A percentile compares a stretch with the other conserved stretches of the same genome.
Conservation (phyloP, 2,329 filamentous ascomycete species). For the Cercospora zeina region DNA sequence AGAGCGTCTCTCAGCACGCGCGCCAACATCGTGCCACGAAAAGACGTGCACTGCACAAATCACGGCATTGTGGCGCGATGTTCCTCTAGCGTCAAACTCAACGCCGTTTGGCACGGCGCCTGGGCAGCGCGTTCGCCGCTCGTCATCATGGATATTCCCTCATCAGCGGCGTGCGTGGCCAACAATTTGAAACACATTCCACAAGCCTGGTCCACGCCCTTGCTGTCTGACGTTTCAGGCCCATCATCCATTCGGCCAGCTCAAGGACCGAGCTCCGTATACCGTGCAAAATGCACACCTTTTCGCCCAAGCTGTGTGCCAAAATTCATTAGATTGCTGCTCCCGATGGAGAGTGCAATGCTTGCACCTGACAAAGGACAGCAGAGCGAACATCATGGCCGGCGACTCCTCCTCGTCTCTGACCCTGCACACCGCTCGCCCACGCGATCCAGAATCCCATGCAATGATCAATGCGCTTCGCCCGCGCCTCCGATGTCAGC, state of each 20-base stretch:
- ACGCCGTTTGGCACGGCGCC: not conserved
- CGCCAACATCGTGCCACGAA: not conserved
- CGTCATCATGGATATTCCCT: not conserved
- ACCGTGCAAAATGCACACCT: not conserved
- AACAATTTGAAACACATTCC: not conserved
- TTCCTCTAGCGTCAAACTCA: constrained; percentile 5
- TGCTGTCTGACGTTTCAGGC: constrained; percentile 4
- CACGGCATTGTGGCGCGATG: constrained; percentile 4
- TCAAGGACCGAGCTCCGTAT: constrained; percentile 8
- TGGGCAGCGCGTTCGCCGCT: not conserved
- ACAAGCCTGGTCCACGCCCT: constrained; percentile 5
- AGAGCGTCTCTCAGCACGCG: not conserved
- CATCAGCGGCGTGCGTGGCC: not conserved
- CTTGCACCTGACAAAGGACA: too few species aligned
- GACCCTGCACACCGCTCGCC: not conserved
- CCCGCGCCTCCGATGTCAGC: not conserved
- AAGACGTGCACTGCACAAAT: not conserved
- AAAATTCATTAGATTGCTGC: too few species aligned
- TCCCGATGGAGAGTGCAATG: not conserved
- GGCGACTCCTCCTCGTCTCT: not conserved
- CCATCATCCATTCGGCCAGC: not conserved
- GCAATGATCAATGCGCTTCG: not conserved
- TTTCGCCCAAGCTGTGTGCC: too few species aligned
- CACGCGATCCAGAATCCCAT: constrained; percentile 3
- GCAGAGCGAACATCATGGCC: not conserved